Base-by-base conservation (phyloP, 345 rosid genomes). In the Moringa oleifera region DNA sequence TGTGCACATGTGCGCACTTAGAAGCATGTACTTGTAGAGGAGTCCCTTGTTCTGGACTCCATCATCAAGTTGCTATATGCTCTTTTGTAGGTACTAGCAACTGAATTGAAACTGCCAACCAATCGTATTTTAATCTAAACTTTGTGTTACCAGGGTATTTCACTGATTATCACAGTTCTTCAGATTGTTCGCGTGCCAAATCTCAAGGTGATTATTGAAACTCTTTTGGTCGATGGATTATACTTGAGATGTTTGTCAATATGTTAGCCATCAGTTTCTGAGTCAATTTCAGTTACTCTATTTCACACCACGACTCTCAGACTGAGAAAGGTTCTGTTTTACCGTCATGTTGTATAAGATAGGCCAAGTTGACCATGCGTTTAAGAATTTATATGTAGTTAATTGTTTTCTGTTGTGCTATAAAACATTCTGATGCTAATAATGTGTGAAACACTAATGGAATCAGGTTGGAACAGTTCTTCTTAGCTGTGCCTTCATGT, bases 381-480 rank as follows among this genome's bases (percentile, higher is more conserved):
- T 33, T 33, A 5, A 11, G 37, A 33, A 5, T 33, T 33, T 33
- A 4, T 33, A 33, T 33, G 11, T 5, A 33, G 37, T 11, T 33
- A 11, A 33, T 4, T 33, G 37, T 33, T 33, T 33, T 11, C 37
- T 33, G 37, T 17, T 21, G 13, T 15, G 17, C 10, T n/a, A 52
- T 21, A 57, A 7, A 49, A 23, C 23, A 21, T 0, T 52, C n/a
- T 2, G 11, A 8, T 53, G 23, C 23, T 53, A 17, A 53, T 20
- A 46, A 55, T 57, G 13, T 66, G 58, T 60, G 41, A 62, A 68
- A 53, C 20, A 63, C 58, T 59, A 24, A 65, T 77, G 68, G 49
- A 50, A 63, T 78, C 84, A 94, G 99, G 95, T 94, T 62, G 97
- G 99, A 71, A 85, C 95, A 24, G 89, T 88, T 76, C 97, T 94